Base-by-base conservation (phyloP, 352 stramenopile species). In the Phytopythium delawarense region DNA sequence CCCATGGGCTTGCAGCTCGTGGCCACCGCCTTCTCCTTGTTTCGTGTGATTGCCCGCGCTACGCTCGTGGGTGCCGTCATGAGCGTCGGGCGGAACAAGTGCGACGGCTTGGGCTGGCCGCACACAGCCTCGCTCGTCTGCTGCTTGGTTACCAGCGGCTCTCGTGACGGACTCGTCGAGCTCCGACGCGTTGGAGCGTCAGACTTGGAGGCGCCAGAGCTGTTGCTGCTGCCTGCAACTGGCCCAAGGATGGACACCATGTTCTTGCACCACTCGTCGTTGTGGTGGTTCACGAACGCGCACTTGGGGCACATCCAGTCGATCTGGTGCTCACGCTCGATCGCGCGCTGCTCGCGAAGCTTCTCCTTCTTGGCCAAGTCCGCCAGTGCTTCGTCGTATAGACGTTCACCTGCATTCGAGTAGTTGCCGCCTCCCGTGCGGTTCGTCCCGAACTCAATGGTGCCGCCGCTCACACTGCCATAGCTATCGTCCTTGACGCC, bases 261-360 rank as follows among this genome's bases (percentile, higher is more conserved):
- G 52, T 90, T 91, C 56, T 84, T 81, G 61, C 84, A 94, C 28
- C 72, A 66, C 28, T 69, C 68, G 59, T 92, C 76, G 35, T 53
- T 72, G 62, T 78, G 59, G 28, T 81, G 70, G 67, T 94, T 94
- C 39, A 81, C 61, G 54, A 74, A 83, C 1, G 82, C 79, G 57
- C 84, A 94, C 61, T 90, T 90, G 20, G 82, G 79, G 28, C 84
- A 94, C 71, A 88, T 92, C 84, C 84, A 94, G 67, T 89, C 71
- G 54, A 85, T 65, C 49, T 89, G 57, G 7, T 80, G 56, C 39
- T 86, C 77, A 7, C 70, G 67, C 37, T 89, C 79, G 9, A 53
- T 44, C 21, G 65, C 70, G 9, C 74, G 78, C 34, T 75, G 76
- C 20, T 83, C 74, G 7, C 72, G 57, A 2, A 78, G 65, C 52